Evolutionary conservation across 2,329 filamentous ascomycete genomes (phyloP), one percentile per base, ranked within the genome.

Genomic region (Didymellaceae sp.): DNA sequence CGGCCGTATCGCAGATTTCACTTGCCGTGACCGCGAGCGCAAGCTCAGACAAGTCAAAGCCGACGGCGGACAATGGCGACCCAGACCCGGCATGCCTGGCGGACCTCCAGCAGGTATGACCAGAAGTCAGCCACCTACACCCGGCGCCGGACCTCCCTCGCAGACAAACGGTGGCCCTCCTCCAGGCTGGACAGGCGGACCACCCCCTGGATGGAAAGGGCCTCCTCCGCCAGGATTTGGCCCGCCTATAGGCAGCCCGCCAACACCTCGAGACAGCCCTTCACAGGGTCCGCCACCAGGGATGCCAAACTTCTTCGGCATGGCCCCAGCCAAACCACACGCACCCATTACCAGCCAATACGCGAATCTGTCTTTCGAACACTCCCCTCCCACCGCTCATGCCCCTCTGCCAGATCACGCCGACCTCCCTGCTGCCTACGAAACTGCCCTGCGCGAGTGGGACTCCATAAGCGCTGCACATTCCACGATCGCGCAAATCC

Each of bases 381-480:
- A 50, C 5, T 62, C 63, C 14, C 60, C 62, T 5, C 45, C 54
- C 14, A 57, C 50, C 1, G 45, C 61, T 6, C 53, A 54, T 6
- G 43, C 45, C 2, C 58, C 66, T 4, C 44, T 60, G 18, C 56
- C 63, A 6, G 47, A 61, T 16, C 54, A 56, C 5, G 59, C 77
- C 5, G 84, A 89, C 57, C 78, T 90, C 1, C 82, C 87, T 40
- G 74, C 78, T 2, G 84, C 84, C 37, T 89, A 88, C 3, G 77
- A 81, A n/a, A 79, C 81, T n/a, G 91, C 91, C 2, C 74, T 90
- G 44, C 75, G 77, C 26, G 91, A 97, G 73, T 96, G 94, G 89
- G 83, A 88, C 47, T 80, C 81, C 33, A 91, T 97, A 51, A 81
- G 82, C 5, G 74, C 82, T 18, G 86, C 90, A 0, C 90, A 97